Evolutionary conservation across 2,329 filamentous ascomycete genomes (phyloP).

Genomic region (Paecilomyces fulvus): DNA sequence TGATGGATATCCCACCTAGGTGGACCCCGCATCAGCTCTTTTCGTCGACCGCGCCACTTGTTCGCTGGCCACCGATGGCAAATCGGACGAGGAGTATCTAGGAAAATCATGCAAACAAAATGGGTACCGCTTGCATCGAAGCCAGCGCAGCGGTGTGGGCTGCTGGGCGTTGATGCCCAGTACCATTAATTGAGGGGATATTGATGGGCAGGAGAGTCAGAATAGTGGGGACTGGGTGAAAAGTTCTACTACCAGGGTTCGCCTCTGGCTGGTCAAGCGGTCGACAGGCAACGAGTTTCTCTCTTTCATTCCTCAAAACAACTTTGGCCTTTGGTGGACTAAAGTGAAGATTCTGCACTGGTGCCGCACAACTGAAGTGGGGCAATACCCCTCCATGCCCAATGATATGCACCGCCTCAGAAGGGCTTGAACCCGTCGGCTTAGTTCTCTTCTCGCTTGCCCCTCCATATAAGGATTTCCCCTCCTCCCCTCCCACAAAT

Average conservation of each 20-base stretch:
- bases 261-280: not conserved
- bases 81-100: not conserved
- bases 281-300: not conserved
- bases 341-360: conserved; percentile 25
- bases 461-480: conserved; percentile 41
- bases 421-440: conserved; percentile 28
- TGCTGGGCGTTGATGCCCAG: not conserved
- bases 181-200: not conserved
- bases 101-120: conserved; percentile 7
- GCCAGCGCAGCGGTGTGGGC: not conserved
- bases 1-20: not conserved
- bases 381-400: conserved; percentile 18
- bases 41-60: not conserved
- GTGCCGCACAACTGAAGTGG: conserved; percentile 17
- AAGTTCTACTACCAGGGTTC: not conserved
- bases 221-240: not conserved
- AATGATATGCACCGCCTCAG: conserved; percentile 16
- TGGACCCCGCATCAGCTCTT: not conserved
- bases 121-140: not conserved
- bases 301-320: not conserved
- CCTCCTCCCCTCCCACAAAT: conserved; percentile 34
- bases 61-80: not conserved
- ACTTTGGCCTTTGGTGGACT: not conserved
- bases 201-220: not conserved
- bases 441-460: conserved; percentile 34